Evolutionary conservation across 768 basidiomycete species (phyloP), one percentile per base, ranked within the genome.

Genomic region (Macrolepiota dolichaula): DNA sequence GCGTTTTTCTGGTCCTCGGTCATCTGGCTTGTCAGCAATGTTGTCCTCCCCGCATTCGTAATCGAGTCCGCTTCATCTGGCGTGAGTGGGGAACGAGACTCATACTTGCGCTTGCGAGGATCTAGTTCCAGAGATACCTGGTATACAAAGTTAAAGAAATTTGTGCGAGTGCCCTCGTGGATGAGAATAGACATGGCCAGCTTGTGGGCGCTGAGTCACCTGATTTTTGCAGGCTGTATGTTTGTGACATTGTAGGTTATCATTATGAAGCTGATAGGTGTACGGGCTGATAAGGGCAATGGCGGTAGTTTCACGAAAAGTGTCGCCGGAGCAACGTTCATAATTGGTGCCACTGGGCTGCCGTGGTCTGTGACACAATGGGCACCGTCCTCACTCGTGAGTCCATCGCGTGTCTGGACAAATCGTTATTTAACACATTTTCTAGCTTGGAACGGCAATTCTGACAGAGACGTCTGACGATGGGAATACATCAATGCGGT

Each of bases 301-400:
- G 19, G 27, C 27, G 56, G 24, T 67, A 96, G 92, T 65, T 83
- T 95, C 65, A 89, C 86, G 1, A 80, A 83, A 7, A 85, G 80
- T 17, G 89, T 95, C 0, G 69, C 69, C 13, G 86, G 89, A 0
- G 89, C 93, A 15, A 94, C 90, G 0, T 59, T 87, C 12, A 80
- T 98, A 62, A 84, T 97, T 53, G 83, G 88, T 7, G 65, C 90
- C 12, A 88, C 88, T 6, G 96, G 96, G 0, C 88, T 97, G 66
- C 89, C 91, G 19, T 97, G 91, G 92, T 93, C 94, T 4, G 81
- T 98, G 55, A 84, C 88, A 0, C 89, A 90, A 72, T 98, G 96
- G 96, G 94, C 88, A 2, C 96, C 96, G 1, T 96, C 92, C 73
- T 86, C 94, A 0, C 73, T 98, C 68, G 93, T 96, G 65, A 51